phyloP scores from a whole-genome alignment of 202 grass and related monocot genomes.

The Carex sylvatica region DNA sequence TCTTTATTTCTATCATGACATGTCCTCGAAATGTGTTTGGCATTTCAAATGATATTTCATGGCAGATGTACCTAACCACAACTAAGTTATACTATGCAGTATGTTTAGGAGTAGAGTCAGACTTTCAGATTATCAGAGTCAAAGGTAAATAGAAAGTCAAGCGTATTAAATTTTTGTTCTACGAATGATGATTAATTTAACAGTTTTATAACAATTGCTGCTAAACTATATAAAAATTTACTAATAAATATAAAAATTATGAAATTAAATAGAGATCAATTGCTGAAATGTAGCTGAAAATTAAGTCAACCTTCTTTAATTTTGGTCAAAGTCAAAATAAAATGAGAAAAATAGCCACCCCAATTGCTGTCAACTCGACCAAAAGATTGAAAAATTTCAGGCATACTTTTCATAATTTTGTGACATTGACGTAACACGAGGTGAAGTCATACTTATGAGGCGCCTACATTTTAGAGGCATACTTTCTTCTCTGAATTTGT shows the following conservation, averaged over 20 bases:
- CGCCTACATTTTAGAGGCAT: not conserved
- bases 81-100: not conserved
- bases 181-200: too few relatives aligned
- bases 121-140: too few relatives aligned
- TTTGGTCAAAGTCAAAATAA: not conserved
- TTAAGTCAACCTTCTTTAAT: not conserved
- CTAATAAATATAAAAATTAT: too few relatives aligned
- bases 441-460: not conserved
- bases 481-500: too few relatives aligned
- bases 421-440: not conserved
- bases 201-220: too few relatives aligned
- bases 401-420: not conserved
- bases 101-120: too few relatives aligned
- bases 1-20: not conserved
- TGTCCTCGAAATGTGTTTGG: not conserved
- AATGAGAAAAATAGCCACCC: not conserved
- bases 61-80: not conserved
- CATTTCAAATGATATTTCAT: not conserved
- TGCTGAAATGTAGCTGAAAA: not conserved
- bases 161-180: too few relatives aligned
- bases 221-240: too few relatives aligned
- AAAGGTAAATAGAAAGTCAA: too few relatives aligned
- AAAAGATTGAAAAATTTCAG: not conserved
- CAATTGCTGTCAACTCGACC: not conserved
- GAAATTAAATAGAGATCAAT: too few relatives aligned